Conservation (phyloP, 129 eudicot species). For the Pittosporum tobira region DNA sequence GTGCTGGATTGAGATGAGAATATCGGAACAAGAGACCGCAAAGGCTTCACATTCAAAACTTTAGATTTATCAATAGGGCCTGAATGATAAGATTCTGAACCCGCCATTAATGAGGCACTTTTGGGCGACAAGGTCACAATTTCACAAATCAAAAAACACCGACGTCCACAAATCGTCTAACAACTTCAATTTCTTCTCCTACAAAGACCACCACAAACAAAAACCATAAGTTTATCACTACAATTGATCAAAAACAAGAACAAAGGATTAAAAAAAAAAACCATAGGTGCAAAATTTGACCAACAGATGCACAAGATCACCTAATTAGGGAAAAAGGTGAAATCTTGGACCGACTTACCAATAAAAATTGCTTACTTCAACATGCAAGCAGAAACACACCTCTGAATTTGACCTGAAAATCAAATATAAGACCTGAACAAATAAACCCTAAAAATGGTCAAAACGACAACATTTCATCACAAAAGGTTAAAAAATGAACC, state of each 20-base stretch:
- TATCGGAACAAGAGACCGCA: constrained; percentile 59
- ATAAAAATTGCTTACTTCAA: constrained; percentile 3
- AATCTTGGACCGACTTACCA: no score
- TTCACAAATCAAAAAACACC: constrained; percentile 12
- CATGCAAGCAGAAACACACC: constrained; percentile 6
- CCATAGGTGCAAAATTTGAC: constrained; percentile 6
- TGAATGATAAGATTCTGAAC: constrained; percentile 30
- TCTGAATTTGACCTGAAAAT: no score
- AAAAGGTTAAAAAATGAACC: background rate
- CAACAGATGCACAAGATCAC: no score
- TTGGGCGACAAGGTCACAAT: background rate
- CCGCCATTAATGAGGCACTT: constrained; percentile 42
- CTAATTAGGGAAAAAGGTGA: no score
- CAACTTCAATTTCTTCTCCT: background rate
- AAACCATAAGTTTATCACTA: background rate
- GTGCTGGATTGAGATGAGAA: constrained; percentile 31
- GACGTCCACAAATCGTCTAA: background rate
- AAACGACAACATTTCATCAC: background rate
- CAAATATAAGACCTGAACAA: no score
- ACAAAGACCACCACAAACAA: background rate
- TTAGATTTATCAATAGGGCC: constrained; percentile 43
- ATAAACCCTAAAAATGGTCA: no score
- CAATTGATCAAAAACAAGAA: background rate
- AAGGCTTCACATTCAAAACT: constrained; percentile 56
- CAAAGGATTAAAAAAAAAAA: background rate